A percentile compares a stretch with the other conserved stretches of the same genome.
Evolutionary conservation across 2,329 filamentous ascomycete species (phyloP).

Genomic region (Sclerotinia subarctica): DNA sequence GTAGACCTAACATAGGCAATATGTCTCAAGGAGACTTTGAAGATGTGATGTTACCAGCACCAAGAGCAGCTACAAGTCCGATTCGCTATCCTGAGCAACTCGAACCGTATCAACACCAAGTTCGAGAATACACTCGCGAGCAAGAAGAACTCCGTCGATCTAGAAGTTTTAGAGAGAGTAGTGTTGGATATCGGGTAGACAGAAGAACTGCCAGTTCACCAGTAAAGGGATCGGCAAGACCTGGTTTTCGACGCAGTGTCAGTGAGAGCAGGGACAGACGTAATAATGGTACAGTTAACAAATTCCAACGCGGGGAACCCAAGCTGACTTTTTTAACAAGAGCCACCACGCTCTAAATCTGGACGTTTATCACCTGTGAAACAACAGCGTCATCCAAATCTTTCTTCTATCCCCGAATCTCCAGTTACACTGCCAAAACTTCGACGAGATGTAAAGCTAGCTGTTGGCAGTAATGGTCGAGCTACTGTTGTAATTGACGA

Average conservation of each 20-base stretch:
- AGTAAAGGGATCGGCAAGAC: constrained; percentile 33
- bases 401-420: constrained; percentile 59
- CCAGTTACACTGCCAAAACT: constrained; percentile 39
- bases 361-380: constrained; percentile 50
- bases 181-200: constrained; percentile 28
- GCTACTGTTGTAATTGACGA: constrained; percentile 35
- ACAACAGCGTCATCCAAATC: constrained; percentile 45
- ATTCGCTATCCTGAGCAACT: constrained; percentile 28
- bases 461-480: constrained; percentile 59
- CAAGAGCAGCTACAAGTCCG: constrained; percentile 34
- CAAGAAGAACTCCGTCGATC: constrained; percentile 36
- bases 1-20: constrained; percentile 38
- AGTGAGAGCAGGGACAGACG: constrained; percentile 35
- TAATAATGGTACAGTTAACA: constrained; percentile 27
- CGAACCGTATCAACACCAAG: constrained; percentile 38
- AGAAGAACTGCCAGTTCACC: constrained; percentile 36
- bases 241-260: constrained; percentile 33
- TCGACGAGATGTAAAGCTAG: constrained; percentile 59
- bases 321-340: constrained; percentile 26
- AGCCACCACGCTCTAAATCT: constrained; percentile 28
- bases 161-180: constrained; percentile 30
- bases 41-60: constrained; percentile 31
- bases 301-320: neutral
- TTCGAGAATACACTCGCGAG: constrained; percentile 35
- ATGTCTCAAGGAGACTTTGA: constrained; percentile 29